Conservation (phyloP, 768 basidiomycete species). For the Termitomyces sp. region DNA sequence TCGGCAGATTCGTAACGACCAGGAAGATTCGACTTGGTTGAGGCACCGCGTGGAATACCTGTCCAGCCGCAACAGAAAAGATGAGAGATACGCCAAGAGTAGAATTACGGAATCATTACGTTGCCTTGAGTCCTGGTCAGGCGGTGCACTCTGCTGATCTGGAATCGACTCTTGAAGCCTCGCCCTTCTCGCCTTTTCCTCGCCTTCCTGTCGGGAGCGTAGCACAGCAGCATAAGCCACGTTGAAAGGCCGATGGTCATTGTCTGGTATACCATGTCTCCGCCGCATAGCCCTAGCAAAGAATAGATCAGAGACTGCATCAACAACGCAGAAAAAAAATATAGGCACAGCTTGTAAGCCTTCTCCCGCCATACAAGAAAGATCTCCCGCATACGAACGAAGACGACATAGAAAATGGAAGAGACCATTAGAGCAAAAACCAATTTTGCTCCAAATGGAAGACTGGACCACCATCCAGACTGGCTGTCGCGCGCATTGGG, state of each 20-base stretch:
- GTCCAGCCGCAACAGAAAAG: slow-evolving; percentile 11
- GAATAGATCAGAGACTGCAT: slow-evolving; percentile 8
- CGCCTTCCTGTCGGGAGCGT: slow-evolving; percentile 50
- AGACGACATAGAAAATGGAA: slow-evolving; percentile 30
- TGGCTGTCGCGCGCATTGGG: slow-evolving; percentile 26
- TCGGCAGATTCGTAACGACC: slow-evolving; percentile 19
- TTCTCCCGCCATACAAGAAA: slow-evolving; percentile 58
- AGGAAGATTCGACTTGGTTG: slow-evolving; percentile 16
- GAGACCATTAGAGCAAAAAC: slow-evolving; percentile 30
- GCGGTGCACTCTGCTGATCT: slow-evolving; percentile 29
- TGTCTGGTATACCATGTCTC: slow-evolving; percentile 79
- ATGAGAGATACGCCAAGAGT: slow-evolving; percentile 18
- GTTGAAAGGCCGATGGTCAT: slow-evolving; percentile 78
- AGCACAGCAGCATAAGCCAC: slow-evolving; percentile 78
- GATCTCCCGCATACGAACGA: slow-evolving; percentile 35
- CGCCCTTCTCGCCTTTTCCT: slow-evolving; percentile 23
- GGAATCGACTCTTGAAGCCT: slow-evolving; percentile 29
- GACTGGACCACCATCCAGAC: slow-evolving; percentile 25
- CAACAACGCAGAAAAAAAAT: slow-evolving; percentile 1
- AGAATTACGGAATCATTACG: slow-evolving; percentile 34
- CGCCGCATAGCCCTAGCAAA: slow-evolving; percentile 60
- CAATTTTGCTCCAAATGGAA: slow-evolving; percentile 35
- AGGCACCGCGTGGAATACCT: slow-evolving; percentile 17
- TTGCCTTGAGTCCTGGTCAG: slow-evolving; percentile 39
- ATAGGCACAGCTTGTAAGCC: slow-evolving; percentile 57